phyloP scores from a whole-genome alignment of 1,139 yeast genomes.

The Hyphopichia burtonii region DNA sequence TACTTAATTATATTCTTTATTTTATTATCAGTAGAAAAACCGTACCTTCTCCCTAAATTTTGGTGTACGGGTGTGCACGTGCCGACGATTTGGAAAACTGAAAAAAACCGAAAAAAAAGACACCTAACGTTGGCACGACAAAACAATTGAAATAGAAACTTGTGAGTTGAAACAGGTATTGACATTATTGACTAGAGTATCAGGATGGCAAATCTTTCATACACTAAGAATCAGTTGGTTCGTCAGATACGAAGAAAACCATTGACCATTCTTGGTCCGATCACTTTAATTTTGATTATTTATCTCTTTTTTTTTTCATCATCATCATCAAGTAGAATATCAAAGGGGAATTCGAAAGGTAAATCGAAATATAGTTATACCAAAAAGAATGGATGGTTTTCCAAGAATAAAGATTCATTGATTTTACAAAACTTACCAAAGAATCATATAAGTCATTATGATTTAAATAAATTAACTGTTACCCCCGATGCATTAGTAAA shows the following conservation, averaged over 20 bases:
- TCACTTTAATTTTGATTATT: slow-evolving; percentile 39
- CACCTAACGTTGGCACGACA: neutral
- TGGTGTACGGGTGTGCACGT: neutral
- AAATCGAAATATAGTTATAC: slow-evolving; percentile 48
- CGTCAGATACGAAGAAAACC: slow-evolving; percentile 66
- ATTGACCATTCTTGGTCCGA: slow-evolving; percentile 43
- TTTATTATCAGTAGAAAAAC: neutral
- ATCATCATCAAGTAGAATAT: slow-evolving; percentile 12
- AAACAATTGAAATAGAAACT: no score
- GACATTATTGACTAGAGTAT: no score
- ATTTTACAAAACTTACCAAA: slow-evolving; percentile 65
- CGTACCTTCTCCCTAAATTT: no score
- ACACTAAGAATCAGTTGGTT: slow-evolving; percentile 30
- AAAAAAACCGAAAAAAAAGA: neutral
- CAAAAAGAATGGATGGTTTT: slow-evolving; percentile 49
- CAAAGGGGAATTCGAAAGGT: slow-evolving; percentile 21
- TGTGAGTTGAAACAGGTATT: no score
- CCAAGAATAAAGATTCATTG: slow-evolving; percentile 42
- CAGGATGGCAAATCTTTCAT: neutral
- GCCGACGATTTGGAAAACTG: neutral
- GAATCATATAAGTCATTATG: slow-evolving; percentile 81
- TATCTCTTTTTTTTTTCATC: slow-evolving; percentile 42
- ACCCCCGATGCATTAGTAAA: slow-evolving; percentile 69
- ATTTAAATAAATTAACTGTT: slow-evolving; percentile 72
- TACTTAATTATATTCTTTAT: neutral